A percentile compares a stretch with the other conserved stretches of the same genome.
Conservation (phyloP, 306 rosid species). For the Fagus crenata region DNA sequence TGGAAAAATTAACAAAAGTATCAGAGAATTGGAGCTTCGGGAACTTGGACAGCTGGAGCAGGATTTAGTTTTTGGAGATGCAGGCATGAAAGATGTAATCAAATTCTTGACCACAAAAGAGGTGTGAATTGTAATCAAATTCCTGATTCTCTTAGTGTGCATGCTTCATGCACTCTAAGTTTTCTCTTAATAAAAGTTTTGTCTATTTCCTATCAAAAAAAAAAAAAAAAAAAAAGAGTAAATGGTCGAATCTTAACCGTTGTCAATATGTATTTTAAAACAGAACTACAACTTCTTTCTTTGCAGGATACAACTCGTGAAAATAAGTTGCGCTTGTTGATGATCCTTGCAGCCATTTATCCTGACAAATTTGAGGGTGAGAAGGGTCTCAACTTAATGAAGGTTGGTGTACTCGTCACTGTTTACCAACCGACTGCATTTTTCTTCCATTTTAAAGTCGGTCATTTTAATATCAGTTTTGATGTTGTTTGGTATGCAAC, state of each 20-base stretch:
- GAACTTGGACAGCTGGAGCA: conserved; percentile 90
- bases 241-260: not conserved
- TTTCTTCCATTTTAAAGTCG: conserved; percentile 13
- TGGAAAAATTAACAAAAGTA: conserved; percentile 68
- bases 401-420: conserved; percentile 50
- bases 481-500: conserved; percentile 15
- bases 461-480: conserved; percentile 10
- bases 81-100: conserved; percentile 86
- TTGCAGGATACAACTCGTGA: conserved; percentile 83
- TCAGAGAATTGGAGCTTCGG: conserved; percentile 73
- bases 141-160: too few relatives aligned
- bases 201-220: too few relatives aligned
- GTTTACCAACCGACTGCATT: conserved; percentile 16
- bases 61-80: conserved; percentile 94
- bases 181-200: too few relatives aligned
- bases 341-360: conserved; percentile 90
- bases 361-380: conserved; percentile 95
- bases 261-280: conserved; percentile 7
- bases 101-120: conserved; percentile 69
- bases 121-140: conserved; percentile 39
- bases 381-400: conserved; percentile 85
- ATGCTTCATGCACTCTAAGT: too few relatives aligned
- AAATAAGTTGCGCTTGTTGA: conserved; percentile 85
- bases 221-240: not conserved
- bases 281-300: conserved; percentile 27